phyloP scores from a whole-genome alignment of 768 basidiomycete species.

The Dictyophora rubrovolvata region DNA sequence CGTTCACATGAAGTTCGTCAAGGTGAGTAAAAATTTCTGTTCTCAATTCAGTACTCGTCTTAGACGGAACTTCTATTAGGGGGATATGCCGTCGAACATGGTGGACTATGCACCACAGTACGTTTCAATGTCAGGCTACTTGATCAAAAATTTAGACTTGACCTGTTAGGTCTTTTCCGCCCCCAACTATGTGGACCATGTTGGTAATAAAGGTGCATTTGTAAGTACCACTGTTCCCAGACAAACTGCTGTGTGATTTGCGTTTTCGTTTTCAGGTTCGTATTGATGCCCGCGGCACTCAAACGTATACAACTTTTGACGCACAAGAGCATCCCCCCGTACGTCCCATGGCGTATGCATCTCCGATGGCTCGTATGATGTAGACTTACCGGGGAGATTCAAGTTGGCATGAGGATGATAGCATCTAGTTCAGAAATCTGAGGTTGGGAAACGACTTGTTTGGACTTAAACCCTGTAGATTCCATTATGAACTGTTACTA shows the following conservation, averaged over 20 bases:
- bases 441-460: no score
- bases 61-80: constrained; percentile 30
- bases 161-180: constrained; percentile 75
- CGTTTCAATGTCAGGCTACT: constrained; percentile 16
- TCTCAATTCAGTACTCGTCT: neutral
- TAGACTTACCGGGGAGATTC: constrained; percentile 20
- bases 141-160: constrained; percentile 6
- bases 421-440: neutral
- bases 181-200: constrained; percentile 91
- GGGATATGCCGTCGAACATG: constrained; percentile 92
- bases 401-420: neutral
- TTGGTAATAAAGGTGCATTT: constrained; percentile 86
- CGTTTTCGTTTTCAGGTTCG: constrained; percentile 46
- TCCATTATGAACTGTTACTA: no score
- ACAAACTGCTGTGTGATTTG: neutral
- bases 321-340: constrained; percentile 82
- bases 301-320: constrained; percentile 72
- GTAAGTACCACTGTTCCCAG: constrained; percentile 37
- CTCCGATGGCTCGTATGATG: constrained; percentile 57
- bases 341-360: constrained; percentile 87
- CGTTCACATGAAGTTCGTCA: constrained; percentile 96
- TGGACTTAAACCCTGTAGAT: no score
- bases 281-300: constrained; percentile 66
- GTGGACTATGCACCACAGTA: constrained; percentile 89
- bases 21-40: constrained; percentile 32